phyloP scores from a whole-genome alignment of 176 grass and related monocot genomes.

The Guadua angustifolia region DNA sequence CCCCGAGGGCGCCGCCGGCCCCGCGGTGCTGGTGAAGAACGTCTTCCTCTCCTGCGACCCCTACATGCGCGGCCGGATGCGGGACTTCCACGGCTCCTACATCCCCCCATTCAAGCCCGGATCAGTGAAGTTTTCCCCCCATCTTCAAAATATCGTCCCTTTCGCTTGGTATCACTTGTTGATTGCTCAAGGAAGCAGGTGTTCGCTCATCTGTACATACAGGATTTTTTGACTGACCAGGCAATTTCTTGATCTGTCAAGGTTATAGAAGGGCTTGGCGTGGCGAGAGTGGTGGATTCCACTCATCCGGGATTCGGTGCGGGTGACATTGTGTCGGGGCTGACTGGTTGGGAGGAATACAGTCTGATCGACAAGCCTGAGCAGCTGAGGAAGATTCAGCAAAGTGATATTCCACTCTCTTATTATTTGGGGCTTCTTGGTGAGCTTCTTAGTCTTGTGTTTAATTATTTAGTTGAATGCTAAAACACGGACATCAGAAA shows the following conservation, averaged over 20 bases:
- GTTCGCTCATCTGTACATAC: not conserved
- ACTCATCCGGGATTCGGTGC: constrained; percentile 58
- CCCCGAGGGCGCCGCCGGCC: too few relatives aligned
- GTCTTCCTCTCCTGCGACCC: too few relatives aligned
- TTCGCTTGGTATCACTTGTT: not conserved
- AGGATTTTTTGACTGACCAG: not conserved
- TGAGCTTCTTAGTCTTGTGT: constrained; percentile 28
- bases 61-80: too few relatives aligned
- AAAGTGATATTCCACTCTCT: constrained; percentile 67
- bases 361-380: constrained; percentile 61
- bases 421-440: constrained; percentile 77
- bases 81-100: constrained; percentile 57
- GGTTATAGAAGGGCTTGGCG: constrained; percentile 69
- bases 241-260: constrained; percentile 25
- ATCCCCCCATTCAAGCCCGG: constrained; percentile 83
- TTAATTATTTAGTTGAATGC: not conserved
- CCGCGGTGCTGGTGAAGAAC: too few relatives aligned
- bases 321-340: constrained; percentile 68
- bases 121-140: constrained; percentile 38
- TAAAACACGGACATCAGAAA: not conserved
- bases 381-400: constrained; percentile 63
- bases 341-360: constrained; percentile 93
- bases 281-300: constrained; percentile 72
- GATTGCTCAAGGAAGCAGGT: not conserved
- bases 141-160: not conserved